These are phyloP conservation scores for Dunaliella primolecta DNA, from an alignment of 139 green algal species.

Conservation along the genomic window DNA sequence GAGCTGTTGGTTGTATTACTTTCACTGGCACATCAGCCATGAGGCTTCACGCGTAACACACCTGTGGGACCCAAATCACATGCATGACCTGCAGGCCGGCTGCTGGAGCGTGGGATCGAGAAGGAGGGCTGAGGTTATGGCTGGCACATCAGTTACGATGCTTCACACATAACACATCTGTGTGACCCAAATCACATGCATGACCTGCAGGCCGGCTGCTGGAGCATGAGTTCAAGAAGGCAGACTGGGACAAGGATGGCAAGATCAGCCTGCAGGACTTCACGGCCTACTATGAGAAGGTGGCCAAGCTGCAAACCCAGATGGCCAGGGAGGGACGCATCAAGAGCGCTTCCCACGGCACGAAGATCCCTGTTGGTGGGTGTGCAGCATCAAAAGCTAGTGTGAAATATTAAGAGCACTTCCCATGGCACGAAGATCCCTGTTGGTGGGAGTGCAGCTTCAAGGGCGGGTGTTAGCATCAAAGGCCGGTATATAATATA, in stretches of 20 bases:
- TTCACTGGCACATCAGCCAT: too few species aligned
- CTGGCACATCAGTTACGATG: slow-evolving; percentile 44
- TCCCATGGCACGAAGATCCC: slow-evolving; percentile 31
- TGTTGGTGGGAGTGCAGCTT: slow-evolving; percentile 22
- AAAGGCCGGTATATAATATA: too few species aligned
- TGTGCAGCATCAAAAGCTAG: background rate
- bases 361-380: slow-evolving; percentile 31
- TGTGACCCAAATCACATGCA: too few species aligned
- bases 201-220: slow-evolving; percentile 53
- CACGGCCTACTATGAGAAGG: slow-evolving; percentile 45
- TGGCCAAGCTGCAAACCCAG: slow-evolving; percentile 43
- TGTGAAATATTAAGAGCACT: slow-evolving; percentile 31
- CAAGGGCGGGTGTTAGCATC: too few species aligned
- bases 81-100: slow-evolving; percentile 50
- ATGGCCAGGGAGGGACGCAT: slow-evolving; percentile 41
- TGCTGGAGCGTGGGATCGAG: slow-evolving; percentile 49
- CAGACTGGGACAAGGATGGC: slow-evolving; percentile 51
- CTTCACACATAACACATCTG: too few species aligned
- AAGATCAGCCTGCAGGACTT: slow-evolving; percentile 41
- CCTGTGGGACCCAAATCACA: too few species aligned
- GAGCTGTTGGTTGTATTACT: too few species aligned
- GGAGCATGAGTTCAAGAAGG: slow-evolving; percentile 50
- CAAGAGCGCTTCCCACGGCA: slow-evolving; percentile 33
- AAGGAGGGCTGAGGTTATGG: slow-evolving; percentile 53
- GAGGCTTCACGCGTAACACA: too few species aligned